These are phyloP conservation scores for Nitzschia sp. DNA, from an alignment of 108 stramenopile genomes.

Conservation along the genomic window DNA sequence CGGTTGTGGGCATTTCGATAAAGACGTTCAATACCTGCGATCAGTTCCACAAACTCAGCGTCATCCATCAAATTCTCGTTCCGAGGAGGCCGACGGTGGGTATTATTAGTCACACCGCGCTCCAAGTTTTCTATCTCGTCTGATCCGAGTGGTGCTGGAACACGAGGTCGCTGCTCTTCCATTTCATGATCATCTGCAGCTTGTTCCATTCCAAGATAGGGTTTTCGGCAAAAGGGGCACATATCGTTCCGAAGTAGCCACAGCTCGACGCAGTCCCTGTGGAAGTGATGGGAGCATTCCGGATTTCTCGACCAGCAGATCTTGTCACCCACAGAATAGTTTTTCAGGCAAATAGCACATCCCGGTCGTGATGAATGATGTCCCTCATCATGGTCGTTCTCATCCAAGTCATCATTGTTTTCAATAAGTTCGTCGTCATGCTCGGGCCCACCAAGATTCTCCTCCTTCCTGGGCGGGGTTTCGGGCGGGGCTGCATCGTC, in stretches of 20 bases:
- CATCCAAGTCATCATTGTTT: not conserved
- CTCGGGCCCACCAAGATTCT: not conserved
- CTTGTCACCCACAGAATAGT: constrained; percentile 54
- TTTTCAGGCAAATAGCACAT: constrained; percentile 63
- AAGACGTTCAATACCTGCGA: not conserved
- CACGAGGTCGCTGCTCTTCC: not conserved
- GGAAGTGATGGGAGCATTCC: constrained; percentile 60
- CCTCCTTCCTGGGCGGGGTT: not conserved
- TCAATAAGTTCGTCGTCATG: not conserved
- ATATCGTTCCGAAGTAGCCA: constrained; percentile 44
- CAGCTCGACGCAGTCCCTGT: constrained; percentile 56
- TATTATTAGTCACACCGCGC: not conserved
- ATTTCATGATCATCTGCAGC: not conserved
- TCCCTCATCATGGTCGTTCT: not conserved
- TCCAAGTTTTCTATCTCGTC: constrained; percentile 1
- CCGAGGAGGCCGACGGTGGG: not conserved
- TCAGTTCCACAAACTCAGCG: constrained; percentile 1
- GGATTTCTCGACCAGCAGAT: constrained; percentile 44
- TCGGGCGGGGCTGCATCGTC: not conserved
- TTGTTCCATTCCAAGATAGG: not conserved
- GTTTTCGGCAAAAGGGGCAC: constrained; percentile 15
- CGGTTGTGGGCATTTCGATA: not conserved
- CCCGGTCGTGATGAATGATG: not conserved
- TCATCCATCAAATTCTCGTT: not conserved
- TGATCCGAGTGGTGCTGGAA: not conserved